Evolutionary conservation across 768 basidiomycete genomes (phyloP).

Genomic region (Sutorius australiensis): DNA sequence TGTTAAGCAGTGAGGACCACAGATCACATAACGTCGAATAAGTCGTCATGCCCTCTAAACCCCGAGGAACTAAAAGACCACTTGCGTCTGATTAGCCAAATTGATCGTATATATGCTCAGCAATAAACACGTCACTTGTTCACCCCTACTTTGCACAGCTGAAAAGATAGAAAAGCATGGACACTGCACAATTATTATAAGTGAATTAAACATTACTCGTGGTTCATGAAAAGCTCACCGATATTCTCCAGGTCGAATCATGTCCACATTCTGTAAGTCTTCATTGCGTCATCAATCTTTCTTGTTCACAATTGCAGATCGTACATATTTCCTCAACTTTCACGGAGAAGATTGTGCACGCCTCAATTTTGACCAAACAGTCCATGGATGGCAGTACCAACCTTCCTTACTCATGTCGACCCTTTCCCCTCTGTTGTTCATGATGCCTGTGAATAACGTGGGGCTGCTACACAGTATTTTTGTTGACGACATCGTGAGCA

Average conservation of each 20-base stretch:
- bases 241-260: conserved; percentile 25
- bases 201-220: conserved; percentile 4
- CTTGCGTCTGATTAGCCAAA: conserved; percentile 24
- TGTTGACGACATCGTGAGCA: conserved; percentile 44
- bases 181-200: conserved; percentile 22
- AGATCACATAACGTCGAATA: conserved; percentile 29
- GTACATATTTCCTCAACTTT: conserved; percentile 38
- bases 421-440: conserved; percentile 46
- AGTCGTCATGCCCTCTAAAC: conserved; percentile 23
- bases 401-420: conserved; percentile 37
- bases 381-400: conserved; percentile 26
- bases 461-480: conserved; percentile 44
- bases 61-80: conserved; percentile 19
- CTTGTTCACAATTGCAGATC: conserved; percentile 23
- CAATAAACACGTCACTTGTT: not conserved
- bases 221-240: conserved; percentile 5
- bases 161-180: conserved; percentile 1
- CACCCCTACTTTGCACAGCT: conserved; percentile 7
- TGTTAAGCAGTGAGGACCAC: not conserved
- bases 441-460: conserved; percentile 45
- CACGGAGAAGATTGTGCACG: conserved; percentile 44
- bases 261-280: conserved; percentile 28
- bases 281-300: not conserved
- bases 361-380: conserved; percentile 32
- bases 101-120: conserved; percentile 16